Conservation (phyloP, 192 early-diverging fungal genomes). For the Chytriomyces hyalinus region DNA sequence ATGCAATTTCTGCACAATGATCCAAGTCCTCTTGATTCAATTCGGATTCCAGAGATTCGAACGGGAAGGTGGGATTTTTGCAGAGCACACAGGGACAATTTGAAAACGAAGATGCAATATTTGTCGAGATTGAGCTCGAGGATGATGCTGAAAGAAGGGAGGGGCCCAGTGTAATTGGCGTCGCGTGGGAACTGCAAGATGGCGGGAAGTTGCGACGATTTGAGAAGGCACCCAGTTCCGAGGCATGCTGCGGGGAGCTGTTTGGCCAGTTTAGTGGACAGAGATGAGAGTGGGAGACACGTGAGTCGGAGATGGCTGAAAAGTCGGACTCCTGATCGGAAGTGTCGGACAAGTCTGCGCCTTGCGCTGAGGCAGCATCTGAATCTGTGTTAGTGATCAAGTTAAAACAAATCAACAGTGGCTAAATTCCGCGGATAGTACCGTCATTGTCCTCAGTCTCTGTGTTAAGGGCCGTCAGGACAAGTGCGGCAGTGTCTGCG, state of each 20-base stretch:
- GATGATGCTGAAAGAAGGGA: background rate
- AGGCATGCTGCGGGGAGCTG: background rate
- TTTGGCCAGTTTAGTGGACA: background rate
- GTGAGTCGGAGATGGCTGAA: background rate
- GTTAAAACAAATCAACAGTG: too few relatives aligned
- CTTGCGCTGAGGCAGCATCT: background rate
- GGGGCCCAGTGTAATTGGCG: background rate
- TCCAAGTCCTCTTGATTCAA: too few relatives aligned
- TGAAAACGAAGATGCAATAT: too few relatives aligned
- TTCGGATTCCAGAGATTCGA: too few relatives aligned
- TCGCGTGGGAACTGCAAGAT: too few relatives aligned
- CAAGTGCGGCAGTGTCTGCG: background rate
- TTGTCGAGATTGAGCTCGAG: background rate
- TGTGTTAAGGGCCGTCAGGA: background rate
- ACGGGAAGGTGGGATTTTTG: too few relatives aligned
- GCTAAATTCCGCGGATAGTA: too few relatives aligned
- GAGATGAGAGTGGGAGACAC: background rate
- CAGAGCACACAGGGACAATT: too few relatives aligned
- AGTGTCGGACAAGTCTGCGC: background rate
- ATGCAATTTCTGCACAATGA: too few relatives aligned
- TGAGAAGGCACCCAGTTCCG: background rate
- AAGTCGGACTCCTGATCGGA: background rate
- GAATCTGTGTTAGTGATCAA: too few relatives aligned
- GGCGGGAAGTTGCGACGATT: too few relatives aligned
- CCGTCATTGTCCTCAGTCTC: background rate